Evolutionary conservation across 2,329 filamentous ascomycete genomes (phyloP).

Genomic region (Aquanectria penicillioides): DNA sequence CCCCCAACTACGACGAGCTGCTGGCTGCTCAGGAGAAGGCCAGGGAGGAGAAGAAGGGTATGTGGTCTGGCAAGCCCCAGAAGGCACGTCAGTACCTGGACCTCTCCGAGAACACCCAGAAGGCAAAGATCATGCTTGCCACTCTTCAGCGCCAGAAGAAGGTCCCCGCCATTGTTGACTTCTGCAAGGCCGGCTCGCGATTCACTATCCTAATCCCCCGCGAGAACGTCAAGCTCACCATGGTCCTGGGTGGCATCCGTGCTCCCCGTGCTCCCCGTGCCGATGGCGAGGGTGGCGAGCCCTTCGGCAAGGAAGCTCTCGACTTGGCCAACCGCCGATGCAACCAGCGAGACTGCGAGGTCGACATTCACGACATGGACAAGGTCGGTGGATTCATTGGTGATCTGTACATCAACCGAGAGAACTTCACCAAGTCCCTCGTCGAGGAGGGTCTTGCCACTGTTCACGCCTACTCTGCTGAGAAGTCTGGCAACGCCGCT

Average conservation of each 20-base stretch:
- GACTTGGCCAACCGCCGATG: constrained; percentile 89
- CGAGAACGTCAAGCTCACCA: constrained; percentile 92
- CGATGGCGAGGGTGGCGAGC: constrained; percentile 83
- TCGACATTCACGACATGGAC: constrained; percentile 94
- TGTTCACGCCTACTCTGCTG: constrained; percentile 94
- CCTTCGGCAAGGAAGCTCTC: constrained; percentile 93
- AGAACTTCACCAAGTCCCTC: constrained; percentile 93
- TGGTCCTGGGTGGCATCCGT: constrained; percentile 93
- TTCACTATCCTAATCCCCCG: constrained; percentile 93
- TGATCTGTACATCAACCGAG: constrained; percentile 89
- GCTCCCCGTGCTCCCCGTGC: constrained; percentile 85
- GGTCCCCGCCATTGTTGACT: constrained; percentile 93
- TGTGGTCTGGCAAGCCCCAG: constrained; percentile 92
- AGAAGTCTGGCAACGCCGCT: constrained; percentile 89
- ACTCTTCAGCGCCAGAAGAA: constrained; percentile 91
- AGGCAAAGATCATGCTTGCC: constrained; percentile 92
- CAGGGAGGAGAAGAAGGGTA: constrained; percentile 89
- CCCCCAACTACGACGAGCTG: constrained; percentile 92
- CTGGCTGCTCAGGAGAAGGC: constrained; percentile 83
- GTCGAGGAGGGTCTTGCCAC: constrained; percentile 94
- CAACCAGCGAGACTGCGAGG: constrained; percentile 94
- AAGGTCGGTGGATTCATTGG: constrained; percentile 98
- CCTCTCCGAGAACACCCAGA: constrained; percentile 91
- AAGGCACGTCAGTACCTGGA: constrained; percentile 86
- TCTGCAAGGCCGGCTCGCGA: constrained; percentile 95